These are phyloP conservation scores for Geotrichum histeridarum DNA, from an alignment of 1,139 yeast genomes.

Conservation along the genomic window DNA sequence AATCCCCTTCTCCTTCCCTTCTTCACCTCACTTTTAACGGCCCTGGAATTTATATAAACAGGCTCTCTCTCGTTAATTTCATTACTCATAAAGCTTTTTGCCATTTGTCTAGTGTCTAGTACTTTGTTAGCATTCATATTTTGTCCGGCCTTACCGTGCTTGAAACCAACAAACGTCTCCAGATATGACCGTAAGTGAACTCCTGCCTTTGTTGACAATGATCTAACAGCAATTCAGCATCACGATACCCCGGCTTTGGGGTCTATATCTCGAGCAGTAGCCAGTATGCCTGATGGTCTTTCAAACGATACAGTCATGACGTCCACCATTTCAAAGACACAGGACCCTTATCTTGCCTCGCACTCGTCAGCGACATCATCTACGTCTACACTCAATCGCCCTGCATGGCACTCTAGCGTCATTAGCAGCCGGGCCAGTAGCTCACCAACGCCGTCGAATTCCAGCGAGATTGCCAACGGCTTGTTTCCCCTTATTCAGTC, in stretches of 20 bases:
- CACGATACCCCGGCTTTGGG: slow-evolving; percentile 20
- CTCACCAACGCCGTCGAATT: not conserved
- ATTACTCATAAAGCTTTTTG: too few relatives aligned
- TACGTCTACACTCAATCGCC: not conserved
- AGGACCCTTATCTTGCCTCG: not conserved
- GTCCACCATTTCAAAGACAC: slow-evolving; percentile 2
- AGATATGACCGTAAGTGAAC: too few relatives aligned
- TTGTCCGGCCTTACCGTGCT: too few relatives aligned
- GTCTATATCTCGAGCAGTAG: slow-evolving; percentile 16
- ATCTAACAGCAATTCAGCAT: not conserved
- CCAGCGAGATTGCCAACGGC: not conserved
- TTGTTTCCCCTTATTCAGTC: slow-evolving; percentile 13
- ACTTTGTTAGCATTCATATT: too few relatives aligned
- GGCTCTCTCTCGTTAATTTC: too few relatives aligned
- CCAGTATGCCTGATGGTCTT: slow-evolving; percentile 15
- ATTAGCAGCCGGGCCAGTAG: not conserved
- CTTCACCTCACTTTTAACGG: too few relatives aligned
- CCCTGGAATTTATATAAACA: too few relatives aligned
- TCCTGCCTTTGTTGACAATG: not conserved
- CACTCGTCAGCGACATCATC: slow-evolving; percentile 5
- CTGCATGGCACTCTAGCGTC: not conserved
- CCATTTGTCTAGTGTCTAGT: too few relatives aligned
- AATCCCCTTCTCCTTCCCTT: too few relatives aligned
- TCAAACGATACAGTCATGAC: slow-evolving; percentile 5
- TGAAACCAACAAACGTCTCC: too few relatives aligned